Evolutionary conservation across 495 filamentous ascomycete genomes (phyloP).

Genomic region (Bacidia rubella): DNA sequence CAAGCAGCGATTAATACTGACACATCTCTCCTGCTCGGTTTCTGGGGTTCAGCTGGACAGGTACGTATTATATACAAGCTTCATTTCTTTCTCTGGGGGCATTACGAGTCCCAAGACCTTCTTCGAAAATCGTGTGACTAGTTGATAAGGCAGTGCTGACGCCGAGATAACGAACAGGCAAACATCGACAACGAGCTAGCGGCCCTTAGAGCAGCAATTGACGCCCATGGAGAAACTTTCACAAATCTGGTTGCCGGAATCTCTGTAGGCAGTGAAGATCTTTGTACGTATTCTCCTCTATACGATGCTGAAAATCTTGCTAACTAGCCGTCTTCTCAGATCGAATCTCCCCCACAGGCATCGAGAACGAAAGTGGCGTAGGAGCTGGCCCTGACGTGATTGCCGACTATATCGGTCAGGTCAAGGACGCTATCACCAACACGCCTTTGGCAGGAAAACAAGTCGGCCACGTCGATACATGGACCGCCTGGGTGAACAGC

Average conservation of each 20-base stretch:
- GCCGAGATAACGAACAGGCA: too few relatives aligned
- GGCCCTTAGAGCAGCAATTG: slow-evolving; percentile 50
- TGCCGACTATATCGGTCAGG: slow-evolving; percentile 51
- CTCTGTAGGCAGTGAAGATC: slow-evolving; percentile 77
- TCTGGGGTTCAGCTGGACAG: slow-evolving; percentile 61
- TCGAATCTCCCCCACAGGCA: slow-evolving; percentile 52
- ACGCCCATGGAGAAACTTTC: slow-evolving; percentile 47
- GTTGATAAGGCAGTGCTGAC: not conserved
- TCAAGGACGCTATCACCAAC: slow-evolving; percentile 42
- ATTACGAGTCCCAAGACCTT: too few relatives aligned
- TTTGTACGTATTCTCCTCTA: slow-evolving; percentile 34
- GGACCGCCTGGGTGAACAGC: slow-evolving; percentile 66
- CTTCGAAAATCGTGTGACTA: too few relatives aligned
- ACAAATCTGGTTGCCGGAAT: slow-evolving; percentile 58
- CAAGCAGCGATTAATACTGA: slow-evolving; percentile 63
- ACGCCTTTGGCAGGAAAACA: slow-evolving; percentile 41
- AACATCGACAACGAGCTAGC: slow-evolving; percentile 49
- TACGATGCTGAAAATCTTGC: slow-evolving; percentile 61
- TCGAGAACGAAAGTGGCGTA: slow-evolving; percentile 37
- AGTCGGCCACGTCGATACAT: slow-evolving; percentile 84
- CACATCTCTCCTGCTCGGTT: slow-evolving; percentile 57
- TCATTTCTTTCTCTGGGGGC: too few relatives aligned
- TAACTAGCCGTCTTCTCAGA: slow-evolving; percentile 21
- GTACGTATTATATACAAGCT: slow-evolving; percentile 47
- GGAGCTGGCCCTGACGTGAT: slow-evolving; percentile 48